These are phyloP conservation scores for Epichloe sibirici DNA, from an alignment of 2,329 filamentous ascomycete genomes.

Conservation along the genomic window DNA sequence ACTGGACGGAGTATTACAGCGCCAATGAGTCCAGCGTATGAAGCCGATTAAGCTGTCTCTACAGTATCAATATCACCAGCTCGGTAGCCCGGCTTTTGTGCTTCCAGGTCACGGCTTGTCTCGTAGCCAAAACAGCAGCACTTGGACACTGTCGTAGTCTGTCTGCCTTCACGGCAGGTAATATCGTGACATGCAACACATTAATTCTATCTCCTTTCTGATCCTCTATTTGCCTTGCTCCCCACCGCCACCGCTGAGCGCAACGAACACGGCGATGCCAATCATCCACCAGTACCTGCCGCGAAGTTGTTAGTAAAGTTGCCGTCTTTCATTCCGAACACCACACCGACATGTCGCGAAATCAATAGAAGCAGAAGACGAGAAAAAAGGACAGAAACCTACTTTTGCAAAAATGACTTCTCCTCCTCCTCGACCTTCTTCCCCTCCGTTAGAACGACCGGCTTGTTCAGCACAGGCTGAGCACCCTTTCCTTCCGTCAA, in stretches of 20 bases:
- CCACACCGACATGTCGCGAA: neutral
- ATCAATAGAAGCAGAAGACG: neutral
- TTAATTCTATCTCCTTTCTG: neutral
- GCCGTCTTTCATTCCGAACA: neutral
- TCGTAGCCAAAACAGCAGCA: neutral
- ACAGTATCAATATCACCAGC: no score
- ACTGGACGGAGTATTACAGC: no score
- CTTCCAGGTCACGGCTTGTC: neutral
- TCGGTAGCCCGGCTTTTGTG: no score
- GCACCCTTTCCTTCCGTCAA: constrained; percentile 35
- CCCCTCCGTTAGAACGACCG: constrained; percentile 50
- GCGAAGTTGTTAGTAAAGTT: constrained; percentile 20
- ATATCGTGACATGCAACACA: constrained; percentile 8
- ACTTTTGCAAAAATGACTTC: constrained; percentile 58
- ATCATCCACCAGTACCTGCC: constrained; percentile 56
- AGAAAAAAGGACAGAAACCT: constrained; percentile 18
- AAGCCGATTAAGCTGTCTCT: no score
- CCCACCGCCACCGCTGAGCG: constrained; percentile 37
- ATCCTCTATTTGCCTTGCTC: constrained; percentile 31
- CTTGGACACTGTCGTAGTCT: neutral
- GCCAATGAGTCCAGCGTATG: no score
- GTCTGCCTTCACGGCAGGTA: neutral
- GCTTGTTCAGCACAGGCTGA: constrained; percentile 49
- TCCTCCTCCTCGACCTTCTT: constrained; percentile 43
- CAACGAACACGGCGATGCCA: constrained; percentile 39